A percentile compares a stretch with the other conserved stretches of the same genome.
These are phyloP conservation scores for Scytalidium sp. DNA, from an alignment of 2,329 filamentous ascomycete species.

Conservation along the genomic window DNA sequence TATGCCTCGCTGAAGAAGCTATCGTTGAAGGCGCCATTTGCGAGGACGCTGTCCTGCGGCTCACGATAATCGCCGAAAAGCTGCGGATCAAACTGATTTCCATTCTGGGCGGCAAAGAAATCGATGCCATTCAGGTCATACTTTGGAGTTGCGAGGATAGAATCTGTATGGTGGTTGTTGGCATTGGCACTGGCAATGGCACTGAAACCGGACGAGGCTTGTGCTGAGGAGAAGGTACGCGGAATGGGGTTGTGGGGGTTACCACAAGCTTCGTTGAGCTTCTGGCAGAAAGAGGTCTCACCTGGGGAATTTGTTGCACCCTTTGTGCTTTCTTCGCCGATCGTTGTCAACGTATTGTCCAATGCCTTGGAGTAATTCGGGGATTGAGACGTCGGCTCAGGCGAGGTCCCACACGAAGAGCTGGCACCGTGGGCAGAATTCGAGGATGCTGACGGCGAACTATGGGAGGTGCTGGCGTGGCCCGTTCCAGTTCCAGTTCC, in stretches of 20 bases:
- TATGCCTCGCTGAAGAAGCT: constrained; percentile 60
- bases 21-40: constrained; percentile 66
- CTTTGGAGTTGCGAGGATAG: constrained; percentile 22
- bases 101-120: constrained; percentile 77
- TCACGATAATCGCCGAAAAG: constrained; percentile 93
- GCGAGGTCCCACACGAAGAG: constrained; percentile 73
- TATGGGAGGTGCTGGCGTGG: constrained; percentile 50
- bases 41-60: constrained; percentile 77
- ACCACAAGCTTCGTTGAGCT: constrained; percentile 53
- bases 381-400: constrained; percentile 72
- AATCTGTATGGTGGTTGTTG: constrained; percentile 1
- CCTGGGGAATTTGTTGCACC: constrained; percentile 40
- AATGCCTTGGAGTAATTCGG: constrained; percentile 58
- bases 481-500: constrained; percentile 27
- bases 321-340: constrained; percentile 58
- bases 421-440: constrained; percentile 57
- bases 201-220: constrained; percentile 11
- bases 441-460: constrained; percentile 62
- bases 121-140: constrained; percentile 58
- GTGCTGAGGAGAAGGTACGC: constrained; percentile 34
- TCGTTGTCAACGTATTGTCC: constrained; percentile 59
- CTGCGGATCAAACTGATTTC: constrained; percentile 84
- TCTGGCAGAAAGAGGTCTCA: constrained; percentile 52
- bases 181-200: constrained; percentile 20
- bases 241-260: constrained; percentile 49